These are phyloP conservation scores for Tolypocladium endophyticum DNA, from an alignment of 2,329 filamentous ascomycete genomes.

Conservation along the genomic window DNA sequence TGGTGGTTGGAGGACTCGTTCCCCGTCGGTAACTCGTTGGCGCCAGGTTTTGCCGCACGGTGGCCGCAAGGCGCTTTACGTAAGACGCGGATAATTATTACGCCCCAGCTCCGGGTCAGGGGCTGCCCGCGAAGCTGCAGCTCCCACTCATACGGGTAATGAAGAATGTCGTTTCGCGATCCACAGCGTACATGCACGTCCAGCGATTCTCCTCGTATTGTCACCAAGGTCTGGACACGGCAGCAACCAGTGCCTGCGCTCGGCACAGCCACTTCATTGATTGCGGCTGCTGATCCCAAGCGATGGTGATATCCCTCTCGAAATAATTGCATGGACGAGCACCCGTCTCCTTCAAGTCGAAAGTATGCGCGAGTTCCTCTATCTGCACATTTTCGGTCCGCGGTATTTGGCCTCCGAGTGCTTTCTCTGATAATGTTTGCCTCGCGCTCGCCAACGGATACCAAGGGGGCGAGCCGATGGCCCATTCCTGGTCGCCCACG, in stretches of 20 bases:
- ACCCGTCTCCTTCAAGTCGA: not conserved
- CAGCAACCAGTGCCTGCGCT: not conserved
- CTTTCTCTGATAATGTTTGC: not conserved
- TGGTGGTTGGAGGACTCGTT: conserved; percentile 27
- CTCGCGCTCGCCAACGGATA: not conserved
- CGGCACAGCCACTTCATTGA: not conserved
- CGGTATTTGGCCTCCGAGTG: not conserved
- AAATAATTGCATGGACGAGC: not conserved
- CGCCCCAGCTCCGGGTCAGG: not conserved
- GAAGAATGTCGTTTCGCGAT: too few relatives aligned
- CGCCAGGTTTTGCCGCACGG: conserved; percentile 28
- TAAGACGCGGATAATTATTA: not conserved
- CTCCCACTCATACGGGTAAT: too few relatives aligned
- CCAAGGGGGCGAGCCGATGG: not conserved
- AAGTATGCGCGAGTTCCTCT: not conserved
- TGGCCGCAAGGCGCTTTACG: conserved; percentile 2
- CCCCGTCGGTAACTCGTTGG: conserved; percentile 25
- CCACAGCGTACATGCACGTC: too few relatives aligned
- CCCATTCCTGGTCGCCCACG: not conserved
- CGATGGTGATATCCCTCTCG: not conserved
- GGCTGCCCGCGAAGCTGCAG: too few relatives aligned
- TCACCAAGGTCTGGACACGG: not conserved
- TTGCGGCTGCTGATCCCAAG: not conserved
- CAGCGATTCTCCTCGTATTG: not conserved
- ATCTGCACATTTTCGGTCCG: not conserved